These are phyloP conservation scores for Botrytis paeoniae DNA, from an alignment of 2,329 filamentous ascomycete species.

Conservation along the genomic window DNA sequence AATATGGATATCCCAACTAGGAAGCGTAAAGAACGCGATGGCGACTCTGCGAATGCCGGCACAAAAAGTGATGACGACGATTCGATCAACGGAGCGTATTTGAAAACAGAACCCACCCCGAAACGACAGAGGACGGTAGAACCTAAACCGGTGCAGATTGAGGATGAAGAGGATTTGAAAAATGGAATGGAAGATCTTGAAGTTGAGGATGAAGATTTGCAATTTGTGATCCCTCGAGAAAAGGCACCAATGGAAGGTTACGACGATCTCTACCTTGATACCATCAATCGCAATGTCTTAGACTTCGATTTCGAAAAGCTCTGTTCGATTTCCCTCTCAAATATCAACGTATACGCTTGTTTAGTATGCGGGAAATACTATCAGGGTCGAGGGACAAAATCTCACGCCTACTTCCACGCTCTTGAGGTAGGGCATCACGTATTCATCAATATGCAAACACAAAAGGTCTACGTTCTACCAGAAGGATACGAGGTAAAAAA, in stretches of 20 bases:
- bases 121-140: conserved; percentile 18
- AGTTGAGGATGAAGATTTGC: conserved; percentile 40
- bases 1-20: conserved; percentile 11
- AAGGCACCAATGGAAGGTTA: conserved; percentile 81
- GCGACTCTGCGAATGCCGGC: not conserved
- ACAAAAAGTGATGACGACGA: not conserved
- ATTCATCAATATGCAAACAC: conserved; percentile 94
- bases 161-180: conserved; percentile 28
- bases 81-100: not conserved
- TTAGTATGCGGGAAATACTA: conserved; percentile 98
- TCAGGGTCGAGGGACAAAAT: conserved; percentile 88
- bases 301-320: conserved; percentile 99
- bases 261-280: conserved; percentile 95
- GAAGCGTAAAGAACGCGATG: conserved; percentile 17
- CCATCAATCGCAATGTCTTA: conserved; percentile 85
- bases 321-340: conserved; percentile 91
- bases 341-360: conserved; percentile 98
- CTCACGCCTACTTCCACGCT: conserved; percentile 95
- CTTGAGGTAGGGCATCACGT: conserved; percentile 95
- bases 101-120: conserved; percentile 12
- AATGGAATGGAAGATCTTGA: conserved; percentile 35
- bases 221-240: conserved; percentile 56
- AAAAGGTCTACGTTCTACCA: conserved; percentile 86
- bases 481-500: conserved; percentile 97
- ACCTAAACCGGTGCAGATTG: conserved; percentile 13